Evolutionary conservation across 140 eudicot genomes (phyloP).

Genomic region (Stevia rebaudiana): DNA sequence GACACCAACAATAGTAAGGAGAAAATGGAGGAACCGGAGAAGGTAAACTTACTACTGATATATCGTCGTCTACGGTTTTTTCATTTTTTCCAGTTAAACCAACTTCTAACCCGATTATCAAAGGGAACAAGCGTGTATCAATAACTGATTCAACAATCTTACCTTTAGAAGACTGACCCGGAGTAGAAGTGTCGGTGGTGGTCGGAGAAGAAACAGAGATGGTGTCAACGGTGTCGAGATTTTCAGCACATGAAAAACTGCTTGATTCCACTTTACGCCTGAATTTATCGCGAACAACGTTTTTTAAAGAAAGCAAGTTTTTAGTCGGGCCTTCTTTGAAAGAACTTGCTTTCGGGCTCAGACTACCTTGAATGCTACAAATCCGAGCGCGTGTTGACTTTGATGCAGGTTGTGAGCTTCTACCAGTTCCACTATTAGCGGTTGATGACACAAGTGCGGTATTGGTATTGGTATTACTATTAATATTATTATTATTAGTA

Average conservation of each 20-base stretch:
- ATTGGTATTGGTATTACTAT: too few species aligned
- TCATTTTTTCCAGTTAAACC: constrained; percentile 37
- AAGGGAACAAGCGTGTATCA: constrained; percentile 19
- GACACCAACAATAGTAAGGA: constrained; percentile 91
- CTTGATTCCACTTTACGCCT: constrained; percentile 39
- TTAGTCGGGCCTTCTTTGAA: constrained; percentile 30
- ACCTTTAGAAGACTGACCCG: constrained; percentile 20
- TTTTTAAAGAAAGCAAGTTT: not conserved
- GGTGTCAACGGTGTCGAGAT: constrained; percentile 31
- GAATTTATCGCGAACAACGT: constrained; percentile 17
- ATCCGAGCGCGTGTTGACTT: constrained; percentile 46
- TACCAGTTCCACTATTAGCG: constrained; percentile 16
- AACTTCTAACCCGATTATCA: constrained; percentile 40
- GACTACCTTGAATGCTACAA: constrained; percentile 43
- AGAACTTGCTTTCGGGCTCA: constrained; percentile 61
- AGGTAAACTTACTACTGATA: constrained; percentile 22
- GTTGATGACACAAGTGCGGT: too few species aligned
- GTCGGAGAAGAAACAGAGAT: constrained; percentile 25
- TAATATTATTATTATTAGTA: too few species aligned
- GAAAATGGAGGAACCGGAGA: constrained; percentile 39
- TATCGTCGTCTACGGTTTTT: constrained; percentile 21
- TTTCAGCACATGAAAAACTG: constrained; percentile 13
- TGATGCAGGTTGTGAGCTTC: constrained; percentile 25
- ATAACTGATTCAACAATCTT: constrained; percentile 28
- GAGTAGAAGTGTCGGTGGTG: constrained; percentile 23